Conservation (phyloP, 371 early-diverging fungal species). For the Ordospora colligata region DNA sequence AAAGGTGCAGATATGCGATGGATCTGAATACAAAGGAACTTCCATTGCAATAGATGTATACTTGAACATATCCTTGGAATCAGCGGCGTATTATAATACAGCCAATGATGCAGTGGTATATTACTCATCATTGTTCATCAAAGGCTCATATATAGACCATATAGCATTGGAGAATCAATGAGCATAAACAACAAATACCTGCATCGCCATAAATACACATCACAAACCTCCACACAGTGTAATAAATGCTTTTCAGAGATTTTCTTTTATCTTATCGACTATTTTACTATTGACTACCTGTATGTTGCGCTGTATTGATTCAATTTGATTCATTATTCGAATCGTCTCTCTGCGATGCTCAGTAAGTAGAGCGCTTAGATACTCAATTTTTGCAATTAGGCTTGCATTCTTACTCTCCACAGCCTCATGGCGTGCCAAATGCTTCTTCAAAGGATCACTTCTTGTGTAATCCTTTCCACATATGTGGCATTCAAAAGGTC, state of each 20-base stretch:
- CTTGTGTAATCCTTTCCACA: constrained; percentile 53
- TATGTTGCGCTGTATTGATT: background rate
- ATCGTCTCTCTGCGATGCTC: constrained; percentile 2
- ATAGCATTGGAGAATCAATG: constrained; percentile 1
- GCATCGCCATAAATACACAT: too few species aligned
- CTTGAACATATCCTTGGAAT: constrained; percentile 7
- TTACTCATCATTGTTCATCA: constrained; percentile 6
- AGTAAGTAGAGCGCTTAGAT: background rate
- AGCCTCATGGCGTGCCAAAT: constrained; percentile 53
- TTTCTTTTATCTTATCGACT: background rate
- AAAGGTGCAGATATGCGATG: background rate
- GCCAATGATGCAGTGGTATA: background rate
- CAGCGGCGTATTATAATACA: background rate
- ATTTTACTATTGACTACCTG: background rate
- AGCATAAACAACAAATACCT: background rate
- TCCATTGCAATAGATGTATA: constrained; percentile 3
- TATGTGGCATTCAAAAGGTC: constrained; percentile 54
- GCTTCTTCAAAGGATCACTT: constrained; percentile 59
- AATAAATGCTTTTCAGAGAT: background rate
- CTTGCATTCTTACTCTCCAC: constrained; percentile 13
- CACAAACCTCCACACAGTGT: background rate
- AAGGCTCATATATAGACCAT: background rate
- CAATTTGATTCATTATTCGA: background rate
- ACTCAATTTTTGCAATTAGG: background rate
- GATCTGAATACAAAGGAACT: background rate